Evolutionary conservation across 23 red algal genomes (phyloP).

Genomic region (Gracilaria domingensis): DNA sequence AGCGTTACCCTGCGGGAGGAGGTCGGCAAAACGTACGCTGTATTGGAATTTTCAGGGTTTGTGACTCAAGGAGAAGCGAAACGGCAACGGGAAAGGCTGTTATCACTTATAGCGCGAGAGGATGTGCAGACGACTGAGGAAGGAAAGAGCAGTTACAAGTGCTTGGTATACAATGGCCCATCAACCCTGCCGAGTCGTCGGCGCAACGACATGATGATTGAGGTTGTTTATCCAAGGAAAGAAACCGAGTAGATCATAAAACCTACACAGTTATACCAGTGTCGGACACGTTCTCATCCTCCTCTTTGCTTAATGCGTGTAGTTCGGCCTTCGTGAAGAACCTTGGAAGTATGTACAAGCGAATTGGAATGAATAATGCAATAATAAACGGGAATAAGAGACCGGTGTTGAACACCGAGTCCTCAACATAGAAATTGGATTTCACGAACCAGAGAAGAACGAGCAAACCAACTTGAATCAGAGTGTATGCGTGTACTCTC

Average conservation of each 20-base stretch:
- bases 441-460: constrained; percentile 94
- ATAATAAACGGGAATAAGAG: constrained; percentile 97
- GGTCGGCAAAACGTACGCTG: constrained; percentile 54
- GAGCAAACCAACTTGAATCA: constrained; percentile 82
- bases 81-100: constrained; percentile 58
- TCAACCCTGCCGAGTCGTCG: constrained; percentile 67
- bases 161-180: constrained; percentile 73
- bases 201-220: constrained; percentile 71
- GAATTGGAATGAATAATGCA: constrained; percentile 87
- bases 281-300: constrained; percentile 62
- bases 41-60: constrained; percentile 65
- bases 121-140: constrained; percentile 27
- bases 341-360: constrained; percentile 64
- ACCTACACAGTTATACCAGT: constrained; percentile 15
- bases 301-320: constrained; percentile 70
- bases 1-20: constrained; percentile 57
- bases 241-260: background rate
- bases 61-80: constrained; percentile 81
- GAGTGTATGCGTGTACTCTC: constrained; percentile 85
- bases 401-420: constrained; percentile 93
- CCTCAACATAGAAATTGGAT: constrained; percentile 90
- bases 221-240: constrained; percentile 43
- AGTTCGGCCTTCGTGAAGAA: constrained; percentile 69
- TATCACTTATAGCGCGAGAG: constrained; percentile 49
- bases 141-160: constrained; percentile 51